phyloP scores from a whole-genome alignment of 768 basidiomycete species.

The Lentinula lateritia region DNA sequence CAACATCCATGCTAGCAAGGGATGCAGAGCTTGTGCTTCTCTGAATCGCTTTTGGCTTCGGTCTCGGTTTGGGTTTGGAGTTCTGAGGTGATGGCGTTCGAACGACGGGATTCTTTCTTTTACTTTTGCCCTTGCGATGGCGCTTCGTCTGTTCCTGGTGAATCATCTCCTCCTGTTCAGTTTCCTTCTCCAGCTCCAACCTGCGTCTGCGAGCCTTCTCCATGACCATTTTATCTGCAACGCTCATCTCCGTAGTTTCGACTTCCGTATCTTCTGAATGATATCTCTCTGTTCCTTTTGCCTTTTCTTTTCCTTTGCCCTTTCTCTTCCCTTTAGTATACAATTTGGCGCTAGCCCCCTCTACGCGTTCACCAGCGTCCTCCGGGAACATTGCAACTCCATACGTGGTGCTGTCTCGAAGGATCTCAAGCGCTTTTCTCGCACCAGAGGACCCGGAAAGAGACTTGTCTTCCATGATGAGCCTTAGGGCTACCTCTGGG shows the following conservation, averaged over 20 bases:
- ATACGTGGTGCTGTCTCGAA: constrained; percentile 76
- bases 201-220: constrained; percentile 46
- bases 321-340: constrained; percentile 11
- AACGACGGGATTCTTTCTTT: constrained; percentile 3
- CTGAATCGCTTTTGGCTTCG: constrained; percentile 1
- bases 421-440: constrained; percentile 47
- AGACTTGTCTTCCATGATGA: constrained; percentile 76
- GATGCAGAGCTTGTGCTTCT: background rate
- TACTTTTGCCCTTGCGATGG: constrained; percentile 11
- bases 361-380: constrained; percentile 34
- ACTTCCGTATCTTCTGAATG: background rate
- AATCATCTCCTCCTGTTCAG: constrained; percentile 20
- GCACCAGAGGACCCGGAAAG: constrained; percentile 33
- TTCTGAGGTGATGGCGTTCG: background rate
- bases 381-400: constrained; percentile 85
- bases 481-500: constrained; percentile 75
- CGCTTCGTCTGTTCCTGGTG: constrained; percentile 12
- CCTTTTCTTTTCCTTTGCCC: constrained; percentile 9
- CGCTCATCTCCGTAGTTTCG: constrained; percentile 27
- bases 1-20: constrained; percentile 3
- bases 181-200: constrained; percentile 44
- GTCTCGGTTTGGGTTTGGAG: constrained; percentile 1
- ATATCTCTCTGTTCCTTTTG: background rate
- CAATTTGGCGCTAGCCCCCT: constrained; percentile 16
- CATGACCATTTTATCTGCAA: constrained; percentile 49